Evolutionary conservation across 768 basidiomycete genomes (phyloP), one percentile per base, ranked within the genome.

Genomic region (Candolleomyces efflorescens): DNA sequence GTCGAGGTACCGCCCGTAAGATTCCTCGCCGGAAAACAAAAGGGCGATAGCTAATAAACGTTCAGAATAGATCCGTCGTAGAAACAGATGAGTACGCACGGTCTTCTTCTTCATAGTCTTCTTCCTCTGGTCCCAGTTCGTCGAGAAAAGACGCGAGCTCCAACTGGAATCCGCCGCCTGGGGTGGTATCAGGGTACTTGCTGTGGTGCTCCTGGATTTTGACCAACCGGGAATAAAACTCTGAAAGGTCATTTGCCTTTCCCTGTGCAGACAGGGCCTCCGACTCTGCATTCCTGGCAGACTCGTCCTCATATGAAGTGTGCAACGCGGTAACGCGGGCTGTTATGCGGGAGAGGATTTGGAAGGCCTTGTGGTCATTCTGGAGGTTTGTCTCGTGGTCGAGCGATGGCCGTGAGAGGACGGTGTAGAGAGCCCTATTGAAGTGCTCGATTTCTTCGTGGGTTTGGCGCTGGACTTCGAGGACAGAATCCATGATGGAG

Each of bases 371-470:
- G 75, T 98, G 93, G 69, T 95, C 90, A 56, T 85, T 87, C 67
- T 88, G 86, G 26, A 93, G 69, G 52, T 72, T 79, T 53, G 72
- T 68, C 65, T 90, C 87, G 64, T 91, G 89, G 5, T 81, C 77
- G 2, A 80, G 66, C 60, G 80, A 75, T 53, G 79, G 82, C 60
- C 88, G 78, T 13, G 92, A 88, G 27, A 98, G 82, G 15, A 97
- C 78, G 3, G 86, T 86, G 56, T 92, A 92, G 17, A 98, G 81
- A 10, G 90, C 92, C 49, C 86, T 81, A 70, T 98, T 90, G 64
- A 93, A 90, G 53, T 90, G 86, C 75, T 99, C 96, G 23, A 94
- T 82, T 71, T 98, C 95, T 74, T 98, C 94, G 74, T 98, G 96
- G 12, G 89, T 90, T 66, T 94, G 94, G 53, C 96, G 86, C 68